These are phyloP conservation scores for Quercus dentata DNA, from an alignment of 306 rosid species.

Conservation along the genomic window DNA sequence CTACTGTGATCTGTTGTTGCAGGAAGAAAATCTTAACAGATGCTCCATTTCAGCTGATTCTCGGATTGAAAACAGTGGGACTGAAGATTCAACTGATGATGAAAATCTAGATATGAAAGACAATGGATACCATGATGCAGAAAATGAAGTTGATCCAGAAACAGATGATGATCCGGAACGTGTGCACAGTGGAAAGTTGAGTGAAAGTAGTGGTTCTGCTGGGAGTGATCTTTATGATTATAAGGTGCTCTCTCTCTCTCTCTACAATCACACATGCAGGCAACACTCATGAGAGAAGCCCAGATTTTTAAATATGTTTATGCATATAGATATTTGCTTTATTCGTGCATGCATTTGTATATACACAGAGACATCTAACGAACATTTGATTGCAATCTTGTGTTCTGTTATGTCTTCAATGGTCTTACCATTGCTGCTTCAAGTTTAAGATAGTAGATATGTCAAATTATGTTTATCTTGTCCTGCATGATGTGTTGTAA, in stretches of 20 bases:
- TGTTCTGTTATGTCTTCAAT: neutral
- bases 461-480: neutral
- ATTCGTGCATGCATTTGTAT: neutral
- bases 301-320: neutral
- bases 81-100: constrained; percentile 86
- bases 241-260: constrained; percentile 56
- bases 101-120: constrained; percentile 77
- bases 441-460: neutral
- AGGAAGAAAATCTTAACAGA: constrained; percentile 92
- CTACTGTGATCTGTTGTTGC: constrained; percentile 20
- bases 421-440: neutral
- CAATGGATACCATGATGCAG: constrained; percentile 90
- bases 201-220: constrained; percentile 97
- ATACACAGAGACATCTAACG: neutral
- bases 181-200: constrained; percentile 87
- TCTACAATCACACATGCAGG: neutral
- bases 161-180: constrained; percentile 90
- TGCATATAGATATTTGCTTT: neutral
- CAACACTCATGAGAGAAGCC: neutral
- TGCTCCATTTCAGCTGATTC: constrained; percentile 97
- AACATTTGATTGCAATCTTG: neutral
- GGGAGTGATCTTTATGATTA: constrained; percentile 97
- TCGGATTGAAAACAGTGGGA: constrained; percentile 81
- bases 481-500: neutral
- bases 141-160: constrained; percentile 91